Evolutionary conservation across 202 grass and related monocot genomes (phyloP).

Genomic region (Bolboschoenoplectus hybrid): DNA sequence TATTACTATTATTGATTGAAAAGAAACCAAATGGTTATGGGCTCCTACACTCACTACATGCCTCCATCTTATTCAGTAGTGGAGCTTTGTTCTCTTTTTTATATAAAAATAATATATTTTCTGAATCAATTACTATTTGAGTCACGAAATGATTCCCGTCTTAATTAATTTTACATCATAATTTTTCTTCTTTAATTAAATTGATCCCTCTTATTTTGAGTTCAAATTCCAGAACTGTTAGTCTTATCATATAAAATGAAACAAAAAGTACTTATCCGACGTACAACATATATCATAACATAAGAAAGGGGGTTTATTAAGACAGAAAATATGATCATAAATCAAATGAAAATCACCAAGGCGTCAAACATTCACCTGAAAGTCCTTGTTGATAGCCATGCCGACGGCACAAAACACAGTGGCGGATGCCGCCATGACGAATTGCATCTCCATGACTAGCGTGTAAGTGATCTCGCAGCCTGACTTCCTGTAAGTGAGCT

Average conservation of each 20-base stretch:
- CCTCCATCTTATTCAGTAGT: too few relatives aligned
- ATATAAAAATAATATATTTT: too few relatives aligned
- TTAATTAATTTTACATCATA: too few relatives aligned
- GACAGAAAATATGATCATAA: background rate
- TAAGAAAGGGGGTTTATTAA: background rate
- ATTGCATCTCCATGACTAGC: slow-evolving; percentile 91
- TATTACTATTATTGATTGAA: background rate
- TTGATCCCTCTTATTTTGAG: too few relatives aligned
- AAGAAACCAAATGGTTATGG: background rate
- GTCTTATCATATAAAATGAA: too few relatives aligned
- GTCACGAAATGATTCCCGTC: too few relatives aligned
- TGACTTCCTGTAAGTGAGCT: slow-evolving; percentile 69
- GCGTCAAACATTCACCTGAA: slow-evolving; percentile 52
- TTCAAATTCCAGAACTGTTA: too few relatives aligned
- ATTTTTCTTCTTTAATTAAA: too few relatives aligned
- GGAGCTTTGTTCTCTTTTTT: too few relatives aligned
- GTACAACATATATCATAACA: background rate
- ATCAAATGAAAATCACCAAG: background rate
- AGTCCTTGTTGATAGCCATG: slow-evolving; percentile 72
- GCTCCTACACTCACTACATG: too few relatives aligned
- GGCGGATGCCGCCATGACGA: slow-evolving; percentile 80
- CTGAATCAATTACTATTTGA: too few relatives aligned
- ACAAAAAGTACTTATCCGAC: background rate
- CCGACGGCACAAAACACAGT: slow-evolving; percentile 66
- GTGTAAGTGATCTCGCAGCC: slow-evolving; percentile 64